Evolutionary conservation across 2,329 filamentous ascomycete species (phyloP).

Genomic region (Ophiostoma sp.): DNA sequence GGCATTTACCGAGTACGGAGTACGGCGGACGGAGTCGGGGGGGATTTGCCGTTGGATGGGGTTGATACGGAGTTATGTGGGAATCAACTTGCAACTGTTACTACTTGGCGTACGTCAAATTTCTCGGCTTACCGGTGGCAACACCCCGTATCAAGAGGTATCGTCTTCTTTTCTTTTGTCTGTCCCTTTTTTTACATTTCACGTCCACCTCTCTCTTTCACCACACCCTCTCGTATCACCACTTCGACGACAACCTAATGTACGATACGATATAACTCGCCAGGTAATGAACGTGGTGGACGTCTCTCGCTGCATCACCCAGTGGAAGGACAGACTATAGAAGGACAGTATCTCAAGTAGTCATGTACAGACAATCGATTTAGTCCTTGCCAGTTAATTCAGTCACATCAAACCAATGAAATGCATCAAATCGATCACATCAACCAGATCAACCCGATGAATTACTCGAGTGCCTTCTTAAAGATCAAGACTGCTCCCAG

Average conservation of each 20-base stretch:
- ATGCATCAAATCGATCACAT: too few species aligned
- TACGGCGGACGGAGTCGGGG: not conserved
- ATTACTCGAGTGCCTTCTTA: not conserved
- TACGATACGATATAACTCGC: too few species aligned
- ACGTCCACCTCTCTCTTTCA: not conserved
- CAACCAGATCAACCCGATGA: too few species aligned
- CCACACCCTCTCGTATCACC: not conserved
- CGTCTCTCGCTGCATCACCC: not conserved
- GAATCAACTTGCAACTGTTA: too few species aligned
- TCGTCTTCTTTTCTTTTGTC: not conserved
- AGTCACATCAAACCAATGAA: too few species aligned
- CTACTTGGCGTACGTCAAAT: too few species aligned
- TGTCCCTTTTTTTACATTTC: not conserved
- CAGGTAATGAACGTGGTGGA: too few species aligned
- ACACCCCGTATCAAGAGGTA: not conserved
- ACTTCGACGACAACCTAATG: not conserved
- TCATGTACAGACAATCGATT: not conserved
- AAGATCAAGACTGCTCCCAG: slow-evolving; percentile 17
- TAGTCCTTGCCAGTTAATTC: not conserved
- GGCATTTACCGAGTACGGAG: not conserved
- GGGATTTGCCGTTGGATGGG: too few species aligned
- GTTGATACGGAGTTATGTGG: too few species aligned
- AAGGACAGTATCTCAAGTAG: not conserved
- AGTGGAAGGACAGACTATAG: not conserved
- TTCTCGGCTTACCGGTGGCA: not conserved